Percentiles rank a stretch among this genome's conserved stretches.
Evolutionary conservation across 129 eudicot species (phyloP).

Genomic region (Chrysanthemum seticuspe): DNA sequence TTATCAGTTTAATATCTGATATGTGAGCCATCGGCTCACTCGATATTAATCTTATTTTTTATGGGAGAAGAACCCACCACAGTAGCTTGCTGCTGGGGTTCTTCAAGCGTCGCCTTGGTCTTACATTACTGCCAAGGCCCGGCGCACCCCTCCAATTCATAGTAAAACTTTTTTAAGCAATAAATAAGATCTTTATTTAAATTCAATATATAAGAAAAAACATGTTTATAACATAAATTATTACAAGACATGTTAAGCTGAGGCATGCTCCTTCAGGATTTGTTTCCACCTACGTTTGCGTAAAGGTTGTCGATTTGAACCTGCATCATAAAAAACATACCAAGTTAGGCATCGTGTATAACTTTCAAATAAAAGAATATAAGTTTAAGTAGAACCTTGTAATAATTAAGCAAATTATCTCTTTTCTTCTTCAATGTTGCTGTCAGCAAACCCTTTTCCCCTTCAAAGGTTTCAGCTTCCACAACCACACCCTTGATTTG

Average conservation of each 20-base stretch:
- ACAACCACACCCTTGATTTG: slow-evolving; percentile 61
- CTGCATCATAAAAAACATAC: slow-evolving; percentile 16
- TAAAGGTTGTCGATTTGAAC: slow-evolving; percentile 21
- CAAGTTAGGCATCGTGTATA: neutral
- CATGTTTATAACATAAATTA: neutral
- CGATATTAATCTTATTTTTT: slow-evolving; percentile 11
- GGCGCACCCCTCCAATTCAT: neutral
- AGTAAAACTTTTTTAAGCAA: neutral
- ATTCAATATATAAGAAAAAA: too few species aligned
- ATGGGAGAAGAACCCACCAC: neutral
- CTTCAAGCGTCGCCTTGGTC: neutral
- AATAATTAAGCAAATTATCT: slow-evolving; percentile 49
- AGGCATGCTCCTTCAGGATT: neutral
- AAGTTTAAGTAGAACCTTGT: slow-evolving; percentile 46
- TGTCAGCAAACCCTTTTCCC: slow-evolving; percentile 65
- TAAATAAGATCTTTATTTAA: neutral
- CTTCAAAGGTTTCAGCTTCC: slow-evolving; percentile 67
- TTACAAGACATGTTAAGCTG: neutral
- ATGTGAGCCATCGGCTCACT: slow-evolving; percentile 18
- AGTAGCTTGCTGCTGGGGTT: slow-evolving; percentile 17
- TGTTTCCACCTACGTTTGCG: slow-evolving; percentile 2
- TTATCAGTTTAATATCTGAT: slow-evolving; percentile 42
- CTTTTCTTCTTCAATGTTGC: slow-evolving; percentile 89
- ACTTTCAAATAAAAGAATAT: neutral
- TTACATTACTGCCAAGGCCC: slow-evolving; percentile 4